Percentiles rank a stretch among this genome's conserved stretches.
phyloP scores from a whole-genome alignment of 345 rosid genomes.

The Citrus mangshanensis region DNA sequence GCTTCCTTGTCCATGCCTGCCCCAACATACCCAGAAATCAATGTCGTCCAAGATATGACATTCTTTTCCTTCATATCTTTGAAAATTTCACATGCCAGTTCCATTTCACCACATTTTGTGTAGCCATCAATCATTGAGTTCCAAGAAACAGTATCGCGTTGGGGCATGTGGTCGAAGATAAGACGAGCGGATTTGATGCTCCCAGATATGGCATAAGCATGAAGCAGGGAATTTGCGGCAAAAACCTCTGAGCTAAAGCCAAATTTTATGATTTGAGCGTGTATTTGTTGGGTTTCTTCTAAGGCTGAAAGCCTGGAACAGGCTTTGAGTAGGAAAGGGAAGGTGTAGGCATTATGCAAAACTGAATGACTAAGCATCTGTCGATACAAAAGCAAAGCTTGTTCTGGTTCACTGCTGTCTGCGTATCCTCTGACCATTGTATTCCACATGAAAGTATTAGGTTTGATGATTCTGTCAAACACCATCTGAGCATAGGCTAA shows the following conservation, averaged over 20 bases:
- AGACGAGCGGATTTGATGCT: slow-evolving; percentile 31
- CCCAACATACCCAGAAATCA: slow-evolving; percentile 58
- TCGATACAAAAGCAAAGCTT: slow-evolving; percentile 44
- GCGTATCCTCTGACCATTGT: slow-evolving; percentile 61
- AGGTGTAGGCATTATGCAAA: slow-evolving; percentile 53
- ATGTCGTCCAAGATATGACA: slow-evolving; percentile 63
- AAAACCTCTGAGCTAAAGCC: slow-evolving; percentile 50
- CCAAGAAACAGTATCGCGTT: slow-evolving; percentile 61
- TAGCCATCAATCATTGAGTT: slow-evolving; percentile 66
- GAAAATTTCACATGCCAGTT: slow-evolving; percentile 39
- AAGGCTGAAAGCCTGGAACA: slow-evolving; percentile 47
- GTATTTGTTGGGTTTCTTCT: slow-evolving; percentile 53
- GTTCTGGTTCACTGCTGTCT: slow-evolving; percentile 36
- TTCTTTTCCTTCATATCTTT: slow-evolving; percentile 38
- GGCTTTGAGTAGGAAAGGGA: slow-evolving; percentile 73
- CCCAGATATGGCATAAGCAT: slow-evolving; percentile 45
- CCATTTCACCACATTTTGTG: slow-evolving; percentile 41
- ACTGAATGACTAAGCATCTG: slow-evolving; percentile 47
- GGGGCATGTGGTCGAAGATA: slow-evolving; percentile 41
- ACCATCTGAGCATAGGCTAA: slow-evolving; percentile 44
- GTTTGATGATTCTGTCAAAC: slow-evolving; percentile 40
- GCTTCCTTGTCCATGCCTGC: slow-evolving; percentile 70
- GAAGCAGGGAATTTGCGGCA: slow-evolving; percentile 53
- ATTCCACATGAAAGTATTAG: slow-evolving; percentile 62
- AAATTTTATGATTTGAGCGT: slow-evolving; percentile 44